These are phyloP conservation scores for Wickerhamomyces xylosicus DNA, from an alignment of 805 yeast genomes.

Conservation along the genomic window DNA sequence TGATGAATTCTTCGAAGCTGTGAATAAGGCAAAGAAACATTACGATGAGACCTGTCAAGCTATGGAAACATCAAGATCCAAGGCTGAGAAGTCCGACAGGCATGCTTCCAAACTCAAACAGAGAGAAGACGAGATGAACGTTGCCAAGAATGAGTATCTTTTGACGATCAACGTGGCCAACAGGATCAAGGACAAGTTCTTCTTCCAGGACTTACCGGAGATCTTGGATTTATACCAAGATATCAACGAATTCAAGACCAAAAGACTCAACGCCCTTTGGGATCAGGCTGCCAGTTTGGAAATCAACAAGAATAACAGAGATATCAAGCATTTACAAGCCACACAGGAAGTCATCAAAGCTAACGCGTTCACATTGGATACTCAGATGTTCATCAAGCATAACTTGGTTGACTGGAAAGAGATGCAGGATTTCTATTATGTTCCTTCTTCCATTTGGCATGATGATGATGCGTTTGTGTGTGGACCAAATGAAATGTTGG, in stretches of 20 bases:
- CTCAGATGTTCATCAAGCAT: slow-evolving; percentile 89
- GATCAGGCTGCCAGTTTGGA: slow-evolving; percentile 52
- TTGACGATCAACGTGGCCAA: slow-evolving; percentile 78
- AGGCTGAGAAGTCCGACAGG: slow-evolving; percentile 49
- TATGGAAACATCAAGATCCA: slow-evolving; percentile 74
- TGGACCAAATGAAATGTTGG: slow-evolving; percentile 37
- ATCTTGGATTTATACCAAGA: slow-evolving; percentile 77
- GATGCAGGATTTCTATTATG: slow-evolving; percentile 74
- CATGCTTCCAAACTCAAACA: slow-evolving; percentile 40
- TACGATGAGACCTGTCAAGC: slow-evolving; percentile 74
- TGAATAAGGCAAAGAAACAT: slow-evolving; percentile 41
- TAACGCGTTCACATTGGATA: slow-evolving; percentile 66
- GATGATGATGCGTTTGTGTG: slow-evolving; percentile 76
- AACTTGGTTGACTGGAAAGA: slow-evolving; percentile 69
- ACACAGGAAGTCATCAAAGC: slow-evolving; percentile 50
- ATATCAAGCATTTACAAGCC: slow-evolving; percentile 32
- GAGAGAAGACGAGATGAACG: slow-evolving; percentile 73
- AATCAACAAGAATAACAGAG: slow-evolving; percentile 35
- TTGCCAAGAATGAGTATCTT: slow-evolving; percentile 75
- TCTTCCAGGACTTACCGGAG: slow-evolving; percentile 89
- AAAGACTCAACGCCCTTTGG: slow-evolving; percentile 60
- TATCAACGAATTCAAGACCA: slow-evolving; percentile 69
- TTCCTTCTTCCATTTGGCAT: slow-evolving; percentile 93
- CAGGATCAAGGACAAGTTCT: slow-evolving; percentile 85
- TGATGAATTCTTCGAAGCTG: slow-evolving; percentile 21